Conservation (phyloP, 202 grass and related monocot genomes). For the Setaria italica region DNA sequence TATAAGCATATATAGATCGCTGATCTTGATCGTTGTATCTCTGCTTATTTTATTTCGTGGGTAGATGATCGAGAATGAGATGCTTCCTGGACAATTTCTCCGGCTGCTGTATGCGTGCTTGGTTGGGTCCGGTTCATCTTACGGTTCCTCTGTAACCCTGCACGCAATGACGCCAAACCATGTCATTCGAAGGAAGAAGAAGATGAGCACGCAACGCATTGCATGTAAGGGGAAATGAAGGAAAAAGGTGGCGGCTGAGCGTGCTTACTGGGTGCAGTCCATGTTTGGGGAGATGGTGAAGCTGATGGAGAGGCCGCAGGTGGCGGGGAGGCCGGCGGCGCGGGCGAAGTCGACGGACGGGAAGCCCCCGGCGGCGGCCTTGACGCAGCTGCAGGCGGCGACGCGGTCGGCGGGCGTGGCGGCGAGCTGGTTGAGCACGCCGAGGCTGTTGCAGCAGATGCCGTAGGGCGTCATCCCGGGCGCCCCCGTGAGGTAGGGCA, state of each 20-base stretch:
- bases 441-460: conserved; percentile 68
- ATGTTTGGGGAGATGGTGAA: conserved; percentile 69
- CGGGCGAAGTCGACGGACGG: conserved; percentile 56
- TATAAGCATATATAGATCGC: background rate
- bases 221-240: too few species aligned
- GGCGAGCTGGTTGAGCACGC: conserved; percentile 60
- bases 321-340: conserved; percentile 52
- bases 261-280: conserved; percentile 68
- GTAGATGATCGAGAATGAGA: background rate
- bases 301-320: conserved; percentile 66
- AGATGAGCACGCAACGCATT: too few species aligned
- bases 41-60: conserved; percentile 32
- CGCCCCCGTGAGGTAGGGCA: conserved; percentile 60
- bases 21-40: background rate
- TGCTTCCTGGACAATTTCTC: background rate
- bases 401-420: conserved; percentile 52
- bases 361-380: conserved; percentile 51
- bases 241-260: too few species aligned
- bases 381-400: conserved; percentile 72
- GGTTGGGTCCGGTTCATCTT: background rate
- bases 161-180: background rate
- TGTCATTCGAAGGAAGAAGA: too few species aligned
- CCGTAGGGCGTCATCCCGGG: conserved; percentile 63
- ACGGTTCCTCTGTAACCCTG: conserved; percentile 47
- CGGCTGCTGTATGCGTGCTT: background rate